Conservation (phyloP, 2,329 filamentous ascomycete genomes). For the Aspergillus oerlinghausenensis region DNA sequence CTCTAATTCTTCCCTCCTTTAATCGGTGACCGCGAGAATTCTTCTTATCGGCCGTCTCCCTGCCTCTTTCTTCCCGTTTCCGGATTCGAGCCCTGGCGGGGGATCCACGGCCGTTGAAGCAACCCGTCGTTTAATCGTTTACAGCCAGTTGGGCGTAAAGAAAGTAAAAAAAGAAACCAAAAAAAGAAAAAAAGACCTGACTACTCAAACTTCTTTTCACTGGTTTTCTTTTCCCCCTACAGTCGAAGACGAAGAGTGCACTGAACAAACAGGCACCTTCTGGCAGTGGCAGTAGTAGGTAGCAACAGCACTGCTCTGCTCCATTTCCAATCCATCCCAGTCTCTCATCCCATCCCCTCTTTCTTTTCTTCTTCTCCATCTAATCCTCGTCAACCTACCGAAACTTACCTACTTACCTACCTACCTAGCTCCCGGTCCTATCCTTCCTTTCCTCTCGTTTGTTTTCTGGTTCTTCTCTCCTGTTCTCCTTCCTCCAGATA, state of each 20-base stretch:
- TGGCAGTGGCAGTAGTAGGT: too few relatives aligned
- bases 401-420: background rate
- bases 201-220: conserved; percentile 13
- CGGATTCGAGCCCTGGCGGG: conserved; percentile 30
- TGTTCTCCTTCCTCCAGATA: conserved; percentile 8
- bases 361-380: conserved; percentile 8
- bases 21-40: conserved; percentile 11
- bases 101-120: conserved; percentile 30
- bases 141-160: conserved; percentile 11
- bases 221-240: background rate
- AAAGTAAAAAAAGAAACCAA: conserved; percentile 7
- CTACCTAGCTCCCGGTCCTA: conserved; percentile 15
- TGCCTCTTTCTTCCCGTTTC: conserved; percentile 24
- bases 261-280: too few relatives aligned
- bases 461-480: conserved; percentile 4
- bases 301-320: too few relatives aligned
- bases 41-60: conserved; percentile 21
- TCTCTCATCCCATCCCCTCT: conserved; percentile 15
- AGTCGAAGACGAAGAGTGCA: too few relatives aligned
- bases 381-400: too few relatives aligned
- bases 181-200: conserved; percentile 8
- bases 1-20: background rate
- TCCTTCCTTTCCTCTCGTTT: conserved; percentile 21
- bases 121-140: background rate
- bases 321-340: conserved; percentile 4